Conservation (phyloP, 352 stramenopile species). For the Saprolegnia diclina region DNA sequence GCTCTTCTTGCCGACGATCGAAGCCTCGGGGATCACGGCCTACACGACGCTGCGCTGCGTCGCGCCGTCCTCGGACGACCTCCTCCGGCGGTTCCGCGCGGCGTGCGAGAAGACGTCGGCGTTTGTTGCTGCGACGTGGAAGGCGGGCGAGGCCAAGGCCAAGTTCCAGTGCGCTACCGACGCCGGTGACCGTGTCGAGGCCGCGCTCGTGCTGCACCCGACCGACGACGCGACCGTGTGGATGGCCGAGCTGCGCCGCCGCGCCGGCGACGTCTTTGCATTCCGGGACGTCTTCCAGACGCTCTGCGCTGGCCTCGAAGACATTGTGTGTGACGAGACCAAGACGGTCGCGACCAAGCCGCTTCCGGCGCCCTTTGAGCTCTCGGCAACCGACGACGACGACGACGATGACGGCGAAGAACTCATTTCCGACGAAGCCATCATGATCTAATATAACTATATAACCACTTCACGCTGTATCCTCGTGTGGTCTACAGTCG, state of each 20-base stretch:
- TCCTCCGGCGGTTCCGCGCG: constrained; percentile 4
- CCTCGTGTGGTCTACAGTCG: too few species aligned
- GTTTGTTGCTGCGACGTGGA: not conserved
- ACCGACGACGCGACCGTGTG: constrained; percentile 32
- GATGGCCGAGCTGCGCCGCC: constrained; percentile 20
- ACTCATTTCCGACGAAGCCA: constrained; percentile 69
- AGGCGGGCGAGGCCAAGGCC: constrained; percentile 9
- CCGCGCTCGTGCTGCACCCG: constrained; percentile 45
- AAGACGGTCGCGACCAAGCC: not conserved
- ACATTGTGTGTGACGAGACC: constrained; percentile 15
- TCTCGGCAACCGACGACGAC: constrained; percentile 15
- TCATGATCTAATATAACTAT: constrained; percentile 62
- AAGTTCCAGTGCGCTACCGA: constrained; percentile 9
- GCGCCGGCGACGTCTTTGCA: constrained; percentile 22
- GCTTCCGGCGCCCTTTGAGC: not conserved
- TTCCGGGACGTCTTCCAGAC: constrained; percentile 21
- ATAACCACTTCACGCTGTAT: too few species aligned
- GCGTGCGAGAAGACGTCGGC: not conserved
- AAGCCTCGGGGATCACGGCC: constrained; percentile 6
- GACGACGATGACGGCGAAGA: constrained; percentile 45
- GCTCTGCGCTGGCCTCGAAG: constrained; percentile 4
- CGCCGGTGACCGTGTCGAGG: constrained; percentile 7
- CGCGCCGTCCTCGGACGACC: constrained; percentile 11
- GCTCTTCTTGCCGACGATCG: constrained; percentile 8
- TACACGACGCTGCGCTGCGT: constrained; percentile 26